These are phyloP conservation scores for Phlebiopsis gigantea DNA, from an alignment of 768 basidiomycete genomes.

Conservation along the genomic window DNA sequence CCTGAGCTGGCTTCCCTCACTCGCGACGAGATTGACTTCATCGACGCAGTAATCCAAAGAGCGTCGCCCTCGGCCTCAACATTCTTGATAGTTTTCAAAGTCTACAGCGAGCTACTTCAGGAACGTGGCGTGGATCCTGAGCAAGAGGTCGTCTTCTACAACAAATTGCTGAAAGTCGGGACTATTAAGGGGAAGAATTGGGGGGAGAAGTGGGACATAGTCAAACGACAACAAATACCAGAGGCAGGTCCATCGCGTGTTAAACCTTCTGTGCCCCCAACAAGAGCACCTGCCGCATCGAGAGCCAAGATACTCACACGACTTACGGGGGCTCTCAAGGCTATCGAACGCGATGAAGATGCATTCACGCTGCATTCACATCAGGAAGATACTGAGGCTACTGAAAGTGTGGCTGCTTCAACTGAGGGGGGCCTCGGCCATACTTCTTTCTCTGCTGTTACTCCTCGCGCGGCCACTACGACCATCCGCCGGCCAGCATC, in stretches of 20 bases:
- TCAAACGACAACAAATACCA: constrained; percentile 53
- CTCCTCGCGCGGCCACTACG: constrained; percentile 13
- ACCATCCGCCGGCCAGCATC: constrained; percentile 17
- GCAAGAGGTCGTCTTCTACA: constrained; percentile 75
- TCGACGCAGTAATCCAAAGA: constrained; percentile 69
- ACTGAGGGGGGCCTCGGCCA: no score
- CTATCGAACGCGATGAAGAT: constrained; percentile 31
- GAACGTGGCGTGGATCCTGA: constrained; percentile 73
- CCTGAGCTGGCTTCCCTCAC: constrained; percentile 29
- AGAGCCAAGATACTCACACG: constrained; percentile 5
- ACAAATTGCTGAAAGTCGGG: constrained; percentile 76
- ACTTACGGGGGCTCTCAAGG: constrained; percentile 9
- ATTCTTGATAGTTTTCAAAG: constrained; percentile 78
- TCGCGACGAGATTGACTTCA: constrained; percentile 54
- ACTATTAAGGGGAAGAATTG: constrained; percentile 76
- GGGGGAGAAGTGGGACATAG: constrained; percentile 74
- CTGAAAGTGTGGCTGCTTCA: constrained; percentile 1
- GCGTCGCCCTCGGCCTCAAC: constrained; percentile 66
- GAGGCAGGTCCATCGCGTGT: constrained; percentile 14
- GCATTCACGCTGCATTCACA: constrained; percentile 40
- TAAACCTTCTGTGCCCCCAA: constrained; percentile 2
- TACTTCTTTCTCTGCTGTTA: constrained; percentile 8
- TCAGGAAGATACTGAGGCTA: constrained; percentile 28
- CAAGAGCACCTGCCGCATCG: not conserved
- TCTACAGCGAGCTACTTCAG: constrained; percentile 74